phyloP scores from a whole-genome alignment of 192 early-diverging fungal genomes.

The Jimgerdemannia flammicorona region DNA sequence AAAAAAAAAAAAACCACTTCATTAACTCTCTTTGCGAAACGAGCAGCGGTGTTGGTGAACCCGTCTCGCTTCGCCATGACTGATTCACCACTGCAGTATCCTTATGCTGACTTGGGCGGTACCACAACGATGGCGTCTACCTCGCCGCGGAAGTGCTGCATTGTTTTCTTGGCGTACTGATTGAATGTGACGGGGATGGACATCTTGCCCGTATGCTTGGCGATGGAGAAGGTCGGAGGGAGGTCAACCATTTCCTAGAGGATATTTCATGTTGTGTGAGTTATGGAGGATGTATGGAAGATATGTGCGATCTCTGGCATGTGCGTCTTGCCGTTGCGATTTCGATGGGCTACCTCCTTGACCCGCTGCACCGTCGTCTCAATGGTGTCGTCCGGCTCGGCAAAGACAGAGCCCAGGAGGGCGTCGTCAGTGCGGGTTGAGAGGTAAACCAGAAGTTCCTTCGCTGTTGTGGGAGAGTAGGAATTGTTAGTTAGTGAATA shows the following conservation, averaged over 20 bases:
- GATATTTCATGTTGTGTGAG: background rate
- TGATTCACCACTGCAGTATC: too few species aligned
- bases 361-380: slow-evolving; percentile 32
- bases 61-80: too few species aligned
- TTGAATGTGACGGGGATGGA: slow-evolving; percentile 55
- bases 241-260: slow-evolving; percentile 57
- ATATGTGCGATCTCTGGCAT: background rate
- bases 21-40: too few species aligned
- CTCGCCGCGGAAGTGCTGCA: slow-evolving; percentile 47
- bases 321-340: background rate
- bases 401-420: slow-evolving; percentile 59
- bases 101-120: background rate
- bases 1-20: too few species aligned
- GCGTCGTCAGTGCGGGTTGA: slow-evolving; percentile 37
- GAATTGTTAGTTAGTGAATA: too few species aligned
- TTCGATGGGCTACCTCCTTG: slow-evolving; percentile 28
- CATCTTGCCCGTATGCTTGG: slow-evolving; percentile 54
- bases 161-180: slow-evolving; percentile 48
- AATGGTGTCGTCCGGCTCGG: slow-evolving; percentile 40
- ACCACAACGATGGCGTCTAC: slow-evolving; percentile 47
- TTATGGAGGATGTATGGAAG: background rate
- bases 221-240: slow-evolving; percentile 39
- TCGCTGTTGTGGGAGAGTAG: slow-evolving; percentile 12
- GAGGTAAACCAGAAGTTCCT: slow-evolving; percentile 56
- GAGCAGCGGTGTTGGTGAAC: too few species aligned